Conservation (phyloP, 345 rosid genomes). For the Punica granatum region DNA sequence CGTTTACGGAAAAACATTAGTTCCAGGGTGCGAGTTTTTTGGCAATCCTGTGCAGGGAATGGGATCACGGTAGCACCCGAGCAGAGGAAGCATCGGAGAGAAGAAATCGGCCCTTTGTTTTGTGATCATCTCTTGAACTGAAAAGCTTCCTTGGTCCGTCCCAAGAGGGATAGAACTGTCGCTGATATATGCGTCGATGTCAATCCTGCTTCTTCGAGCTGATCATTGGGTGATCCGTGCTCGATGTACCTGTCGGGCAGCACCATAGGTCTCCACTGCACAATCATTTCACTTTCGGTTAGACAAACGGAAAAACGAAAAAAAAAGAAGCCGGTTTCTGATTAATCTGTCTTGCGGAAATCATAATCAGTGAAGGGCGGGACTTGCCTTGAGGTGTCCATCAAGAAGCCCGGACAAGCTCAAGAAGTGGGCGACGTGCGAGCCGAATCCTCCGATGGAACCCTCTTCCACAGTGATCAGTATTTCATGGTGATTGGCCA, state of each 20-base stretch:
- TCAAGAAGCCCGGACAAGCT: slow-evolving; percentile 65
- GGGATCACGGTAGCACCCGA: no score
- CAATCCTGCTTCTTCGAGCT: slow-evolving; percentile 55
- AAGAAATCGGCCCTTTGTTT: not conserved
- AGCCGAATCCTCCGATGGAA: slow-evolving; percentile 78
- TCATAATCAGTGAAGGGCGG: not conserved
- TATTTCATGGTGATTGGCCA: slow-evolving; percentile 69
- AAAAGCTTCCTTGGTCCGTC: slow-evolving; percentile 49
- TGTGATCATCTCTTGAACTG: slow-evolving; percentile 23
- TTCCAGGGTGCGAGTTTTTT: no score
- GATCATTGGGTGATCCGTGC: slow-evolving; percentile 51
- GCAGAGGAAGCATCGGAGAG: not conserved
- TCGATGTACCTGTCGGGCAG: slow-evolving; percentile 73
- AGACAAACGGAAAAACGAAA: not conserved
- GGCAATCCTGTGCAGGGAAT: no score
- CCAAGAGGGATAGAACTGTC: slow-evolving; percentile 51
- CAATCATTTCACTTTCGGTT: not conserved
- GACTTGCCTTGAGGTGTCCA: slow-evolving; percentile 60
- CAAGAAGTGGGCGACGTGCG: slow-evolving; percentile 75
- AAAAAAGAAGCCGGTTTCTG: no score
- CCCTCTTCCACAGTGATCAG: slow-evolving; percentile 84
- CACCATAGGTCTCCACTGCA: slow-evolving; percentile 63
- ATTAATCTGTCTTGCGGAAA: no score
- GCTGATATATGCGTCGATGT: slow-evolving; percentile 55
- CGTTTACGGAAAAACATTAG: no score